Conservation (phyloP, 2,329 filamentous ascomycete species). For the Scedosporium boydii region DNA sequence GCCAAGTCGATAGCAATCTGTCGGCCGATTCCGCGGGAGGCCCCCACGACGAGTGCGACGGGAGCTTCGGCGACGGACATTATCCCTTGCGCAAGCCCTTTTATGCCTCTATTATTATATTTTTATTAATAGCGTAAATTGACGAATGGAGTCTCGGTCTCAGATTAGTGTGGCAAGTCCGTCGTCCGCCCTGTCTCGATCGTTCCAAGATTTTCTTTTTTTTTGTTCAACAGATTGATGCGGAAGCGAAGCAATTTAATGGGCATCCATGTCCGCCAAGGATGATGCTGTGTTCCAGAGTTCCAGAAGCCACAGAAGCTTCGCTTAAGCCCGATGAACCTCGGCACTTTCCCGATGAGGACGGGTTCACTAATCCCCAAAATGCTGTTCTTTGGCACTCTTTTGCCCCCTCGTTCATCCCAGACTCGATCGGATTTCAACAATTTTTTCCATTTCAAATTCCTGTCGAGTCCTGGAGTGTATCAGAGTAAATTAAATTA, state of each 20-base stretch:
- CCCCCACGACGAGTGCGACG: constrained; percentile 65
- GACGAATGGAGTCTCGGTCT: not conserved
- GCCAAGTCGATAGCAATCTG: constrained; percentile 74
- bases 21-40: constrained; percentile 70
- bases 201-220: too few species aligned
- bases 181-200: too few species aligned
- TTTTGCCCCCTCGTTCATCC: not conserved
- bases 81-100: not conserved
- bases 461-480: not conserved
- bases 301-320: too few species aligned
- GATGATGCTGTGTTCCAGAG: too few species aligned
- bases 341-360: not conserved
- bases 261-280: too few species aligned
- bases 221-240: too few species aligned
- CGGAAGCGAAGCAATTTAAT: too few species aligned
- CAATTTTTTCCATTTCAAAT: not conserved
- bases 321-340: too few species aligned
- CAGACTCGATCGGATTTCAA: not conserved
- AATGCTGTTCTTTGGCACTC: not conserved
- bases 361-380: not conserved
- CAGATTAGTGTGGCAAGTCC: too few species aligned
- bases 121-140: not conserved
- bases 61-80: constrained; percentile 14
- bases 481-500: too few species aligned
- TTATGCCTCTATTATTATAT: not conserved